Conservation (phyloP, 2,329 filamentous ascomycete genomes). For the Cytospora leucostoma region DNA sequence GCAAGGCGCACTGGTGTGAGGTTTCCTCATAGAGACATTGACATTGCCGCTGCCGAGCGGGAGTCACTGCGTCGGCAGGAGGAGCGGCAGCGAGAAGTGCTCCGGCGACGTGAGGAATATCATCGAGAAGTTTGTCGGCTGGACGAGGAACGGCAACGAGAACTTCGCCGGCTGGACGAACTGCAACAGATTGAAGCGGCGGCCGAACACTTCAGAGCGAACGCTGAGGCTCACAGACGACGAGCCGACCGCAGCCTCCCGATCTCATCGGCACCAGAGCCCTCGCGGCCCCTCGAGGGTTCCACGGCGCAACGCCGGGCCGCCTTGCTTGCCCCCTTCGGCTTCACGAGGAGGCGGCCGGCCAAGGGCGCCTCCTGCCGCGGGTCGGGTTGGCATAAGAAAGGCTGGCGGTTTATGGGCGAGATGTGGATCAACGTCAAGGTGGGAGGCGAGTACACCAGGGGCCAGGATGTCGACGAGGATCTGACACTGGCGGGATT, state of each 20-base stretch:
- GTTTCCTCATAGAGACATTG: not conserved
- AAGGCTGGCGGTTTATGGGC: not conserved
- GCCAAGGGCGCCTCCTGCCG: not conserved
- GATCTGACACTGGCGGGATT: not conserved
- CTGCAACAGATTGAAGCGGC: not conserved
- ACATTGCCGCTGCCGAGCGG: not conserved
- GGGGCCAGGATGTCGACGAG: constrained; percentile 3
- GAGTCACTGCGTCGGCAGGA: not conserved
- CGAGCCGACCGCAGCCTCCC: not conserved
- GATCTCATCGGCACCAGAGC: not conserved
- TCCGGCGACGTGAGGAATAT: too few relatives aligned
- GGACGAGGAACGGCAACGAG: not conserved
- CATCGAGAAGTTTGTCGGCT: too few relatives aligned
- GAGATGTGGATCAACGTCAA: constrained; percentile 5
- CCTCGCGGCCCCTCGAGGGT: not conserved
- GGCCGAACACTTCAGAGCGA: not conserved
- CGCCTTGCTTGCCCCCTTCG: constrained; percentile 3
- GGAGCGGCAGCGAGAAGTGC: not conserved
- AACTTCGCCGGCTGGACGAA: not conserved
- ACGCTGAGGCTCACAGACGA: not conserved
- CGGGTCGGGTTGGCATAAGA: not conserved
- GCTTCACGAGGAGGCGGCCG: not conserved
- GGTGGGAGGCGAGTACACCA: not conserved
- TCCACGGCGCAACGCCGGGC: not conserved
- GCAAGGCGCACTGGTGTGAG: not conserved